phyloP scores from a whole-genome alignment of 2,329 filamentous ascomycete genomes.

The Setomelanomma holmii region DNA sequence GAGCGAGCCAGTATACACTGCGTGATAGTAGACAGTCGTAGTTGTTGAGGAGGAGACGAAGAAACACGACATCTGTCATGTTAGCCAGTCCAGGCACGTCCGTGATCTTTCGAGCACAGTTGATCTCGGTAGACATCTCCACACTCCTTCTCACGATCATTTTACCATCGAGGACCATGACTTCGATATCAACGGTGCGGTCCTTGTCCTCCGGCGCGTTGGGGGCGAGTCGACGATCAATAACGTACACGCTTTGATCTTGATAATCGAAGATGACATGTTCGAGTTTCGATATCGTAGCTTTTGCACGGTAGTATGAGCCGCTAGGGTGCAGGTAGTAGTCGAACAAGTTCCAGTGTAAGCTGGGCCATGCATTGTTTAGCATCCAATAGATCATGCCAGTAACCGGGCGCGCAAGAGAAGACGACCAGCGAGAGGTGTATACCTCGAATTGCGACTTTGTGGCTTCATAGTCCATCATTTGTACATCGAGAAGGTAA shows the following conservation, averaged over 20 bases:
- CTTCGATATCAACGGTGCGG: slow-evolving; percentile 57
- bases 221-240: slow-evolving; percentile 60
- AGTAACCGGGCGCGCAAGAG: slow-evolving; percentile 60
- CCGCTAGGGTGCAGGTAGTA: slow-evolving; percentile 67
- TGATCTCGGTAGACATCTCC: slow-evolving; percentile 52
- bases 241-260: slow-evolving; percentile 55
- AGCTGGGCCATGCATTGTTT: slow-evolving; percentile 68
- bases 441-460: slow-evolving; percentile 66
- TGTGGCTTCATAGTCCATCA: slow-evolving; percentile 70
- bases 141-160: slow-evolving; percentile 43
- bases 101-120: slow-evolving; percentile 38
- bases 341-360: slow-evolving; percentile 72
- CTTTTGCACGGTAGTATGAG: slow-evolving; percentile 66
- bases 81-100: slow-evolving; percentile 40
- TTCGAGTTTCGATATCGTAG: slow-evolving; percentile 53
- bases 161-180: slow-evolving; percentile 59
- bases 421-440: slow-evolving; percentile 58
- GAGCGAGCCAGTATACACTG: slow-evolving; percentile 67
- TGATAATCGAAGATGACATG: slow-evolving; percentile 65
- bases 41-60: slow-evolving; percentile 58
- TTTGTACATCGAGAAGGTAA: slow-evolving; percentile 66
- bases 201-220: slow-evolving; percentile 32
- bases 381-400: slow-evolving; percentile 73
- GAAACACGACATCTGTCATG: slow-evolving; percentile 56
- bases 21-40: slow-evolving; percentile 54